phyloP scores from a whole-genome alignment of 2,329 filamentous ascomycete species.

The Fusarium caatingaense region DNA sequence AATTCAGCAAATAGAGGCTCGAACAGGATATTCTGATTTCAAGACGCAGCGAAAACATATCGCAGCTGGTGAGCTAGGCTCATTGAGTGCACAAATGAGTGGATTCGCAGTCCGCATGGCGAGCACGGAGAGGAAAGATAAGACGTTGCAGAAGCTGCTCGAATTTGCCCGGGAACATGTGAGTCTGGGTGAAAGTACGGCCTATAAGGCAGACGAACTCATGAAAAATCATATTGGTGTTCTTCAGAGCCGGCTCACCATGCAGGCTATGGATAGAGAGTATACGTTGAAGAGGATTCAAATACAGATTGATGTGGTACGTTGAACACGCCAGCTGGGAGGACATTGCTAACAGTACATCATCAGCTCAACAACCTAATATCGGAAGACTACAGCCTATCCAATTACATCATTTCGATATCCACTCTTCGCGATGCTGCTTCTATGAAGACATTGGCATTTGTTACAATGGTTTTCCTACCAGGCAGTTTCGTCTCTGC shows the following conservation, averaged over 20 bases:
- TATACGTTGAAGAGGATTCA: constrained; percentile 53
- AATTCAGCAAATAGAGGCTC: constrained; percentile 51
- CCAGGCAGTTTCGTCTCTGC: constrained; percentile 57
- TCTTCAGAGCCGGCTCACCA: constrained; percentile 49
- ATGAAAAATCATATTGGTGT: constrained; percentile 47
- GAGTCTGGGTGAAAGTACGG: neutral
- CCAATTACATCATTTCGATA: constrained; percentile 51
- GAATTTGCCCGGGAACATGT: constrained; percentile 44
- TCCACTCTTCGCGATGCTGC: constrained; percentile 55
- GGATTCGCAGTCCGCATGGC: constrained; percentile 53
- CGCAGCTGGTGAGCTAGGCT: constrained; percentile 47
- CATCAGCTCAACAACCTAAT: constrained; percentile 54
- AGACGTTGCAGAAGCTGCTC: constrained; percentile 50
- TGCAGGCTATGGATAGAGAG: constrained; percentile 53
- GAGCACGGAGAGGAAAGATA: constrained; percentile 53
- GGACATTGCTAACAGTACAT: constrained; percentile 13
- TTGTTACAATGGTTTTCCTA: constrained; percentile 58
- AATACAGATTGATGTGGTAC: constrained; percentile 55
- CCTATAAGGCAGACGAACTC: constrained; percentile 30
- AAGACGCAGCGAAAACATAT: constrained; percentile 44
- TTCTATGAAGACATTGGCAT: constrained; percentile 57
- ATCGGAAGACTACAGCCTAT: constrained; percentile 52
- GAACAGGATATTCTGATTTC: constrained; percentile 53
- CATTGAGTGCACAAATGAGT: constrained; percentile 51
- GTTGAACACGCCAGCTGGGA: constrained; percentile 10